phyloP scores from a whole-genome alignment of 2,329 filamentous ascomycete genomes.

The Thielaviopsis populi region DNA sequence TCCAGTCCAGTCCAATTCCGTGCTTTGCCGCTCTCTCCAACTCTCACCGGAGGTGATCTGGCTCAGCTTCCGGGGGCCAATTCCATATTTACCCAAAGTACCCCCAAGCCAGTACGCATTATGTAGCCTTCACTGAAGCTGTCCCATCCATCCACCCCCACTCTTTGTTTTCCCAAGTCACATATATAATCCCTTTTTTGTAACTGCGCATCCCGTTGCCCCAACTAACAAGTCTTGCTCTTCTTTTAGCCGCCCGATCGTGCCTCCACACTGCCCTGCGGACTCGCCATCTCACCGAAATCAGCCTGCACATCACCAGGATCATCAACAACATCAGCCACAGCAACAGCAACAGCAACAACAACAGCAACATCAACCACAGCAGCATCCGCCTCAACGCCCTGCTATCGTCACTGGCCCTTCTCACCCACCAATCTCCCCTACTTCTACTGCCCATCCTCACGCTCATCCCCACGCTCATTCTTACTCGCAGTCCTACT shows the following conservation, averaged over 20 bases:
- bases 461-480: constrained; percentile 1
- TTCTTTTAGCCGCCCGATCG: constrained; percentile 6
- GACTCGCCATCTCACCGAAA: constrained; percentile 1
- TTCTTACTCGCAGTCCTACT: neutral
- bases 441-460: neutral
- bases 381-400: neutral
- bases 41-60: constrained; percentile 3
- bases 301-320: neutral
- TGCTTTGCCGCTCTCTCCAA: constrained; percentile 1
- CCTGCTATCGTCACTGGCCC: neutral
- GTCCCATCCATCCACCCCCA: neutral
- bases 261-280: neutral
- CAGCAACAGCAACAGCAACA: neutral
- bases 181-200: neutral
- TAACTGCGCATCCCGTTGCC: neutral
- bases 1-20: neutral
- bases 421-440: neutral
- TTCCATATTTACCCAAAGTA: constrained; percentile 2
- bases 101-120: neutral
- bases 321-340: neutral
- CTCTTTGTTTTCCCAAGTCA: neutral
- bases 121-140: neutral
- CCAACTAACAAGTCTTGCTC: neutral
- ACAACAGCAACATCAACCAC: neutral
- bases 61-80: neutral